These are phyloP conservation scores for Penicillium hesseltinei DNA, from an alignment of 2,329 filamentous ascomycete genomes.

Conservation along the genomic window DNA sequence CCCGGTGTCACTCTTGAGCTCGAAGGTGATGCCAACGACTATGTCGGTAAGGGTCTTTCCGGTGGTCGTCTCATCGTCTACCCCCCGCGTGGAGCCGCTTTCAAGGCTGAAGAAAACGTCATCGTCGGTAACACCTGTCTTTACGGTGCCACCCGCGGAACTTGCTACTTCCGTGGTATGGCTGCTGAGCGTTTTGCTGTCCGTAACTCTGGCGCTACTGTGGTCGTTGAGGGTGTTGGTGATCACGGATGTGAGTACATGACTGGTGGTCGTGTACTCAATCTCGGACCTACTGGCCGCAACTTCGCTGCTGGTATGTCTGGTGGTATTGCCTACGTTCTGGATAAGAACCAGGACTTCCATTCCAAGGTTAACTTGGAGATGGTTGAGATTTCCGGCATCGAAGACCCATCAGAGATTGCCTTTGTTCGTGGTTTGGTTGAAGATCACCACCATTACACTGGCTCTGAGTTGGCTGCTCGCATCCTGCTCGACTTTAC, in stretches of 20 bases:
- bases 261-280: slow-evolving; percentile 88
- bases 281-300: slow-evolving; percentile 84
- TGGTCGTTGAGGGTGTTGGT: slow-evolving; percentile 94
- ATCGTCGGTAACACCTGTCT: slow-evolving; percentile 92
- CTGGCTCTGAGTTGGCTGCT: slow-evolving; percentile 89
- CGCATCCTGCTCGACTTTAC: slow-evolving; percentile 95
- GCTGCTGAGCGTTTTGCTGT: slow-evolving; percentile 96
- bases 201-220: slow-evolving; percentile 90
- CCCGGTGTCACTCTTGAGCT: slow-evolving; percentile 92
- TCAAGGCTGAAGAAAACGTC: slow-evolving; percentile 95
- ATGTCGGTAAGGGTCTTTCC: slow-evolving; percentile 92
- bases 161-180: slow-evolving; percentile 94
- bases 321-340: slow-evolving; percentile 91
- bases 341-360: slow-evolving; percentile 88
- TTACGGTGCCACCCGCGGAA: slow-evolving; percentile 88
- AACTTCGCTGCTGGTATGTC: slow-evolving; percentile 99
- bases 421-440: slow-evolving; percentile 87
- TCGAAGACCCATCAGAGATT: slow-evolving; percentile 85
- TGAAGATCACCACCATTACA: slow-evolving; percentile 97
- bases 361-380: slow-evolving; percentile 91
- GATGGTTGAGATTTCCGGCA: slow-evolving; percentile 86
- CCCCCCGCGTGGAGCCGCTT: slow-evolving; percentile 82
- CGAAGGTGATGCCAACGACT: slow-evolving; percentile 94
- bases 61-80: slow-evolving; percentile 92
- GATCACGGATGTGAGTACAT: slow-evolving; percentile 99